Percentiles rank a stretch among this genome's conserved stretches.
phyloP scores from a whole-genome alignment of 2,329 filamentous ascomycete genomes.

The Venturiaceae sp. region DNA sequence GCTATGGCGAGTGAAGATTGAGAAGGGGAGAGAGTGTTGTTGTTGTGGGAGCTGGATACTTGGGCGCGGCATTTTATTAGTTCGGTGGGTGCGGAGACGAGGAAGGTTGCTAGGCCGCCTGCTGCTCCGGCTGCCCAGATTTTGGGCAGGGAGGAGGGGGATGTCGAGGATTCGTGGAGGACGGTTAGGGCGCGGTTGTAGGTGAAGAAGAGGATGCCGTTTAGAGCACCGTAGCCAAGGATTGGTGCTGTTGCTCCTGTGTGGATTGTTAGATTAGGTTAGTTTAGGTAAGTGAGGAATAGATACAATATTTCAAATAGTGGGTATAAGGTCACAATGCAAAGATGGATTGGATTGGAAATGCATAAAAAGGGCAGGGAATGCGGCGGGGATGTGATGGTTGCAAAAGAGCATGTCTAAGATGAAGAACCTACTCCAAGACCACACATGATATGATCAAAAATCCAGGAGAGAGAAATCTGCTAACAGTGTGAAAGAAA shows the following conservation, averaged over 20 bases:
- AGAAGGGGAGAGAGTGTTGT: too few species aligned
- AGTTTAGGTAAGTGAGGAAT: neutral
- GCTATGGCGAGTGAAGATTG: constrained; percentile 52
- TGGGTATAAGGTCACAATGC: neutral
- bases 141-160: constrained; percentile 34
- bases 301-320: neutral
- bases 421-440: too few species aligned
- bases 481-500: too few species aligned
- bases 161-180: constrained; percentile 34
- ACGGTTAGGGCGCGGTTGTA: constrained; percentile 75
- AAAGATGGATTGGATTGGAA: neutral
- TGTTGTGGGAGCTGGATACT: constrained; percentile 27
- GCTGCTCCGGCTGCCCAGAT: constrained; percentile 72
- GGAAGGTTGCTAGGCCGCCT: constrained; percentile 76
- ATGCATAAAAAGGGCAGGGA: neutral
- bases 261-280: constrained; percentile 12
- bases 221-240: constrained; percentile 81
- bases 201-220: constrained; percentile 79
- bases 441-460: too few species aligned
- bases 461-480: too few species aligned
- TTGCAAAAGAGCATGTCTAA: too few species aligned
- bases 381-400: neutral
- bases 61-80: constrained; percentile 85
- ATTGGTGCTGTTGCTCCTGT: constrained; percentile 77
- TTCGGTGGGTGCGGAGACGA: constrained; percentile 81